Conservation (phyloP, 2,329 filamentous ascomycete genomes). For the Metarhizium robertsii region DNA sequence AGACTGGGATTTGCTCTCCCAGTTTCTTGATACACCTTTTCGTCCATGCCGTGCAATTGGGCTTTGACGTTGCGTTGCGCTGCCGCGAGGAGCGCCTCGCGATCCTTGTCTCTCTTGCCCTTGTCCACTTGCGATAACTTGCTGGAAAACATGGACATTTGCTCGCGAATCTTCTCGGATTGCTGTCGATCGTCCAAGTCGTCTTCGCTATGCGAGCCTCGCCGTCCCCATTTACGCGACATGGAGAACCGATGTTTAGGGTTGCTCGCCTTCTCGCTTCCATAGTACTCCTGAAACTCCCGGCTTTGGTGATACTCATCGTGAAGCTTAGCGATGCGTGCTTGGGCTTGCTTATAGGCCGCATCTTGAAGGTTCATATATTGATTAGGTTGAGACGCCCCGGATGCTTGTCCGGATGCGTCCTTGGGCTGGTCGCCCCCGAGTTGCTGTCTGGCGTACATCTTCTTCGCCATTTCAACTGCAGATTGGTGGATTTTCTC, state of each 20-base stretch:
- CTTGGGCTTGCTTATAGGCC: conserved; percentile 76
- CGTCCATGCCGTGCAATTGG: conserved; percentile 70
- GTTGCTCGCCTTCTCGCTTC: conserved; percentile 29
- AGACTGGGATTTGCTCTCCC: conserved; percentile 62
- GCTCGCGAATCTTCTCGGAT: conserved; percentile 62
- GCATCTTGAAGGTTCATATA: conserved; percentile 69
- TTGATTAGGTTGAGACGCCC: conserved; percentile 38
- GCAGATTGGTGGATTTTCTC: conserved; percentile 74
- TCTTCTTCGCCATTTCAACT: conserved; percentile 79
- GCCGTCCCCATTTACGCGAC: conserved; percentile 47
- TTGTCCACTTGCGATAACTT: conserved; percentile 60
- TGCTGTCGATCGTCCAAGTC: conserved; percentile 55
- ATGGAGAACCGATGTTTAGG: conserved; percentile 36
- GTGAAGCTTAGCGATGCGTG: conserved; percentile 72
- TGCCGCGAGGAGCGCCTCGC: conserved; percentile 63
- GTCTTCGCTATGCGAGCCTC: conserved; percentile 56
- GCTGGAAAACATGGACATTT: conserved; percentile 71
- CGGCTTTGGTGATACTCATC: conserved; percentile 55
- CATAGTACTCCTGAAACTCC: conserved; percentile 70
- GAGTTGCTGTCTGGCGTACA: conserved; percentile 65
- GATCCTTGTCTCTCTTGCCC: conserved; percentile 66
- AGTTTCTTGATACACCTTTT: conserved; percentile 67
- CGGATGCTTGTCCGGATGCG: conserved; percentile 21
- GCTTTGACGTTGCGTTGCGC: conserved; percentile 82
- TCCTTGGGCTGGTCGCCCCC: conserved; percentile 43